phyloP scores from a whole-genome alignment of 163 green algal genomes.

The Prototheca wickerhamii region DNA sequence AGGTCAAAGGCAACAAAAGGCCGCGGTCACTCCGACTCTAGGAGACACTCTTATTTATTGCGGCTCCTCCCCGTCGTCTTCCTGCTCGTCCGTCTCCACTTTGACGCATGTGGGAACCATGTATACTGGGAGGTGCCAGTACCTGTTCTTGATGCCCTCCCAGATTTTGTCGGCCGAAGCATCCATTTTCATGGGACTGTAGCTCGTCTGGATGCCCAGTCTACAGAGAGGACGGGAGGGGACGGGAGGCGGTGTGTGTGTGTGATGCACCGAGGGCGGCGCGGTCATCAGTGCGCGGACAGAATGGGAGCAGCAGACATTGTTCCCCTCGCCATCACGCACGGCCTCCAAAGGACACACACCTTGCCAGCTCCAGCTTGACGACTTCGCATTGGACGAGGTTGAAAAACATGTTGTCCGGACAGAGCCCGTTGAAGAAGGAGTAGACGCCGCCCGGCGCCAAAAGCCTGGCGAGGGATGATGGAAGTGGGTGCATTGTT shows the following conservation, averaged over 20 bases:
- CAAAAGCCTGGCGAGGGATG: slow-evolving; percentile 47
- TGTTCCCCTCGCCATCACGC: no score
- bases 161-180: slow-evolving; percentile 22
- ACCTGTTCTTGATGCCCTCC: slow-evolving; percentile 34
- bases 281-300: no score
- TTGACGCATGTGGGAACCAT: slow-evolving; percentile 35
- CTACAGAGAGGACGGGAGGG: background rate
- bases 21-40: background rate
- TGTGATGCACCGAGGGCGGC: no score
- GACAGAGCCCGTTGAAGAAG: slow-evolving; percentile 90
- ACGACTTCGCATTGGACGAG: slow-evolving; percentile 68
- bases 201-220: slow-evolving; percentile 8
- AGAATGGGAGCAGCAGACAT: no score
- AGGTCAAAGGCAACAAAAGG: background rate
- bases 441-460: slow-evolving; percentile 66
- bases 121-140: slow-evolving; percentile 48
- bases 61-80: background rate
- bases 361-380: slow-evolving; percentile 30
- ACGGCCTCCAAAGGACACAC: background rate
- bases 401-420: slow-evolving; percentile 95
- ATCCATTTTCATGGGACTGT: slow-evolving; percentile 36
- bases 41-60: background rate
- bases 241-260: background rate
- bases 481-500: background rate
- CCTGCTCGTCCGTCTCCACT: background rate